Evolutionary conservation across 2,329 filamentous ascomycete genomes (phyloP), one percentile per base, ranked within the genome.

Genomic region (Kalmusia sp.): DNA sequence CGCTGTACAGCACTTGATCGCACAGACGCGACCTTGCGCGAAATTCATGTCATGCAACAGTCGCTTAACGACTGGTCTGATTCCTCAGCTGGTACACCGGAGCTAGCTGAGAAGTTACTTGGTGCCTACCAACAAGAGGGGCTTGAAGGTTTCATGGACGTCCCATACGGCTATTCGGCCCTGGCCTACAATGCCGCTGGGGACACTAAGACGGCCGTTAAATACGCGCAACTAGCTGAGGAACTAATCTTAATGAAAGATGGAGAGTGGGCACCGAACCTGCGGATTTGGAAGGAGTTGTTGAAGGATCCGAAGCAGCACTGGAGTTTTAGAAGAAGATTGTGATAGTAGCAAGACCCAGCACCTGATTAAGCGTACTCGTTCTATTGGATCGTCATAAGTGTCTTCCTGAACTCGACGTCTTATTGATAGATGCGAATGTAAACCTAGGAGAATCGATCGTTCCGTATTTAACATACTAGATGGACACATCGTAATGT

Each of bases 131-230:
- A 63, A 17, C 48, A 67, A 24, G 71, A 78, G 54, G 69, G 71
- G 0, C 55, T 79, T 0, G 65, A 77, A 30, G 71, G 70, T 1
- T 77, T 77, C 47, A 63, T 77, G 27, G 72, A 76, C 5, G 59
- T 70, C 11, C 69, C 75, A 6, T 78, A 76, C 55, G 74, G 73
- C 1, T 69, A 73, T 45, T 72, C 75, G 2, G 75, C 76, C 8
- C 51, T 79, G 41, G 72, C 74, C 7, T 76, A 73, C 39, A 77
- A 72, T 57, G 63, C 72, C 5, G 67, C 74, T 31, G 60, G 71
- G 7, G 38, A 65, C 41, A 27, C 3, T 1, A 46, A 52, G 6
- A 55, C 46, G 45, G 73, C 76, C 1, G 43, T 62, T 5, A 57
- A 57, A 27, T 77, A 73, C 64, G 76, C 75, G 5, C 28, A 54